Evolutionary conservation across 495 filamentous ascomycete genomes (phyloP).

Genomic region (Monascus purpureus): DNA sequence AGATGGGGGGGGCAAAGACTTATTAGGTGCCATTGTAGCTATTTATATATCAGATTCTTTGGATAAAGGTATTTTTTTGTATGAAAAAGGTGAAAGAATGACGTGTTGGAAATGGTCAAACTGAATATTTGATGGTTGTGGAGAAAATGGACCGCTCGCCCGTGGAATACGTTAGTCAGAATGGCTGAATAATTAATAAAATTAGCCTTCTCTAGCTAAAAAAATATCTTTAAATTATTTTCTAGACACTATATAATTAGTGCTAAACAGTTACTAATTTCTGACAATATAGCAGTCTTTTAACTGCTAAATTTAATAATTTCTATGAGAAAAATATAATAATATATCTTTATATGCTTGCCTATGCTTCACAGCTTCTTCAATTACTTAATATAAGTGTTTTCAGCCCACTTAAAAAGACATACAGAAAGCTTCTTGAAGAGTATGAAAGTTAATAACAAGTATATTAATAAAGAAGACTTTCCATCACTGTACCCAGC

Average conservation of each 20-base stretch:
- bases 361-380: neutral
- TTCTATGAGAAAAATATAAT: neutral
- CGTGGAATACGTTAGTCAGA: neutral
- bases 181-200: constrained; percentile 1
- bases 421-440: constrained; percentile 1
- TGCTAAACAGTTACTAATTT: constrained; percentile 1
- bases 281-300: constrained; percentile 1
- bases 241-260: neutral
- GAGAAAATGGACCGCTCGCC: too few species aligned
- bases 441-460: neutral
- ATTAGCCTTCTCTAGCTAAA: too few species aligned
- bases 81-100: too few species aligned
- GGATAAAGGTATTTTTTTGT: neutral
- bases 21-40: too few species aligned
- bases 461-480: too few species aligned
- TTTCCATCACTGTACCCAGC: neutral
- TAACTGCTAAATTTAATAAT: too few species aligned
- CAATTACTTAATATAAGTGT: constrained; percentile 1
- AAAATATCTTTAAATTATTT: constrained; percentile 2
- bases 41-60: constrained; percentile 1
- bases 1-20: too few species aligned
- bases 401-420: constrained; percentile 2
- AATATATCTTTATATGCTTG: neutral
- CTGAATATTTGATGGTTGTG: too few species aligned
- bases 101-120: too few species aligned